Evolutionary conservation across 2,329 filamentous ascomycete genomes (phyloP).

Genomic region (Aspergillus amoenus): DNA sequence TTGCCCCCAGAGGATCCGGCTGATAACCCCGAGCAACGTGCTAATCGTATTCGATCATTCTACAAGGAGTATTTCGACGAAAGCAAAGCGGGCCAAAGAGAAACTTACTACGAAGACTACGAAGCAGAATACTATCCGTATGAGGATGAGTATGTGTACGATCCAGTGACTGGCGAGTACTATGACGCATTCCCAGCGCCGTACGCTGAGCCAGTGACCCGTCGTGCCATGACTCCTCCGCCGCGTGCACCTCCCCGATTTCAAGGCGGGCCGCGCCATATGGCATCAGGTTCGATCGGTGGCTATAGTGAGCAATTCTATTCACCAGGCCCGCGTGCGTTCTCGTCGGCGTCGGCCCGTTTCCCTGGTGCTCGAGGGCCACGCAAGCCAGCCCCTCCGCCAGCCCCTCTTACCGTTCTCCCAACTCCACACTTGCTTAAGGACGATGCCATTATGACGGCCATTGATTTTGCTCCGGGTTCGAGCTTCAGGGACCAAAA

Average conservation of each 20-base stretch:
- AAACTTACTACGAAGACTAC: slow-evolving; percentile 73
- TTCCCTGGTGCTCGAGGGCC: slow-evolving; percentile 45
- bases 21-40: slow-evolving; percentile 90
- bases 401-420: slow-evolving; percentile 69
- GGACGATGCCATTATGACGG: slow-evolving; percentile 72
- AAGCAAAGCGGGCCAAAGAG: slow-evolving; percentile 52
- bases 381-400: slow-evolving; percentile 68
- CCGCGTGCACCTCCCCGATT: slow-evolving; percentile 65
- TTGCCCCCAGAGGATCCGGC: slow-evolving; percentile 82
- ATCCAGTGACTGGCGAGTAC: slow-evolving; percentile 42
- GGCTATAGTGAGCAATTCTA: slow-evolving; percentile 28
- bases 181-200: slow-evolving; percentile 47
- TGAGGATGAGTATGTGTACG: slow-evolving; percentile 57
- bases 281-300: slow-evolving; percentile 46
- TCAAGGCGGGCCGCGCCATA: slow-evolving; percentile 47
- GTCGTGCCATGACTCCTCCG: slow-evolving; percentile 94
- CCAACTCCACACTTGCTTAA: slow-evolving; percentile 82
- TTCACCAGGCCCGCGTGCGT: slow-evolving; percentile 56
- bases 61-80: slow-evolving; percentile 99
- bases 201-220: slow-evolving; percentile 79
- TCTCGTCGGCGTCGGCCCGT: slow-evolving; percentile 61
- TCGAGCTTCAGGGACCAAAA: slow-evolving; percentile 64
- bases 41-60: slow-evolving; percentile 96
- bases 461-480: slow-evolving; percentile 86
- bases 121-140: slow-evolving; percentile 69